phyloP scores from a whole-genome alignment of 495 filamentous ascomycete species.

The Monascus purpureus region DNA sequence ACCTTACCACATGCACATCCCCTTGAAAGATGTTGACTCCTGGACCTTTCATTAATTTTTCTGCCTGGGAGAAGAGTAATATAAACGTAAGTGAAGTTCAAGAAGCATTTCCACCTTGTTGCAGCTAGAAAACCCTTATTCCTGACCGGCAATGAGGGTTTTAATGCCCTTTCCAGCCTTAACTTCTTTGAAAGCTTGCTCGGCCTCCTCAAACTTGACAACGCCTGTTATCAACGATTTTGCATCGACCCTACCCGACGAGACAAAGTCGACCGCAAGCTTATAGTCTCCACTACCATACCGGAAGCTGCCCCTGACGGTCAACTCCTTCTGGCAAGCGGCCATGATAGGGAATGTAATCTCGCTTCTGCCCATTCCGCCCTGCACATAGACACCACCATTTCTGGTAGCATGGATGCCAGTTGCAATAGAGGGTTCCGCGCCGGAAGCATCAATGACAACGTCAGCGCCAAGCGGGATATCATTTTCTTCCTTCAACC shows the following conservation, averaged over 20 bases:
- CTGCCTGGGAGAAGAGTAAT: too few relatives aligned
- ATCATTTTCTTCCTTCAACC: slow-evolving; percentile 27
- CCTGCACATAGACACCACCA: slow-evolving; percentile 47
- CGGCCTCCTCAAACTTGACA: slow-evolving; percentile 39
- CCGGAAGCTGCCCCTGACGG: slow-evolving; percentile 37
- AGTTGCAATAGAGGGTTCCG: slow-evolving; percentile 37
- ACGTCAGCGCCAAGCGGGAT: slow-evolving; percentile 38
- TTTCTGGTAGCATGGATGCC: slow-evolving; percentile 36
- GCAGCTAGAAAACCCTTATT: slow-evolving; percentile 6
- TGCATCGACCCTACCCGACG: slow-evolving; percentile 36
- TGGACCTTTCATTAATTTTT: too few relatives aligned
- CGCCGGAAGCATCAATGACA: slow-evolving; percentile 44
- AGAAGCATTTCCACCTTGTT: too few relatives aligned
- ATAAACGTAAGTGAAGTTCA: too few relatives aligned
- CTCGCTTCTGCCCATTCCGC: slow-evolving; percentile 44
- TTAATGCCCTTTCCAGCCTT: slow-evolving; percentile 36
- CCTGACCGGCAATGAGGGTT: slow-evolving; percentile 29
- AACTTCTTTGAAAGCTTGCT: slow-evolving; percentile 35
- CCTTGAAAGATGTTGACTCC: too few relatives aligned
- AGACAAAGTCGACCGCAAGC: slow-evolving; percentile 35
- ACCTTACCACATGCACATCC: too few relatives aligned
- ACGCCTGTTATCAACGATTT: slow-evolving; percentile 37
- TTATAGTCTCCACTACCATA: slow-evolving; percentile 44
- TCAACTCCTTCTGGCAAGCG: slow-evolving; percentile 40
- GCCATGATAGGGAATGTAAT: slow-evolving; percentile 43